These are phyloP conservation scores for Entoloma clypeatum DNA, from an alignment of 1,284 basidiomycete genomes.

Conservation along the genomic window DNA sequence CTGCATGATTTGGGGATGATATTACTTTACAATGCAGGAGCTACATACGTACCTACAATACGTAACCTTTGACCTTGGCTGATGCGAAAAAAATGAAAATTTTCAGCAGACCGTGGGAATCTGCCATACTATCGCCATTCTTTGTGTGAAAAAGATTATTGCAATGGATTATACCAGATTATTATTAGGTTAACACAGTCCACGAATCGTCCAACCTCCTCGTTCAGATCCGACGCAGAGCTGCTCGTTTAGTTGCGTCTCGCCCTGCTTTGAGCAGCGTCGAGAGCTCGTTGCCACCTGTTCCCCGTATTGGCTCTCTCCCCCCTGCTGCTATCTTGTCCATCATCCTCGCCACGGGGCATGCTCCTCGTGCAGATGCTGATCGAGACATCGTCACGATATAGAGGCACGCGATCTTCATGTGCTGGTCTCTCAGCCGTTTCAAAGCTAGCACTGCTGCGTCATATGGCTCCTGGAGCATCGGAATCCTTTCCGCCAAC, in stretches of 20 bases:
- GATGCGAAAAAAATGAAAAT: no score
- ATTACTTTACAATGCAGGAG: no score
- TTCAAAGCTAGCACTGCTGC: constrained; percentile 75
- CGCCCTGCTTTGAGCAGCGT: constrained; percentile 82
- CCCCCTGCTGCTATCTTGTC: constrained; percentile 48
- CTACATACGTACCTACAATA: no score
- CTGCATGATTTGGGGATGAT: no score
- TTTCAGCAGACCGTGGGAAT: no score
- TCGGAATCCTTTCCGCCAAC: constrained; percentile 51
- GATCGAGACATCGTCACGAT: constrained; percentile 72
- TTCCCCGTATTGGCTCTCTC: constrained; percentile 64
- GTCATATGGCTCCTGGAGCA: constrained; percentile 74
- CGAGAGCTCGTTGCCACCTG: constrained; percentile 84
- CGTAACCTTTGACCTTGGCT: no score
- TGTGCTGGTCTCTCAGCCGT: constrained; percentile 81
- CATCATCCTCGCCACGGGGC: constrained; percentile 53
- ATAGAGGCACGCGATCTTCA: constrained; percentile 85
- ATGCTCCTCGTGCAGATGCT: constrained; percentile 43
- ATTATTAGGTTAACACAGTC: constrained; percentile 10
- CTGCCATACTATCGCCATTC: no score
- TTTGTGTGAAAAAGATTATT: no score
- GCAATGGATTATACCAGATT: no score
- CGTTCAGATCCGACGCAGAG: constrained; percentile 30
- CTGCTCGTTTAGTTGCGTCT: constrained; percentile 77
- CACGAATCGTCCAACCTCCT: constrained; percentile 1